Base-by-base conservation (phyloP, 129 eudicot species). In the Flaveria trinervia region DNA sequence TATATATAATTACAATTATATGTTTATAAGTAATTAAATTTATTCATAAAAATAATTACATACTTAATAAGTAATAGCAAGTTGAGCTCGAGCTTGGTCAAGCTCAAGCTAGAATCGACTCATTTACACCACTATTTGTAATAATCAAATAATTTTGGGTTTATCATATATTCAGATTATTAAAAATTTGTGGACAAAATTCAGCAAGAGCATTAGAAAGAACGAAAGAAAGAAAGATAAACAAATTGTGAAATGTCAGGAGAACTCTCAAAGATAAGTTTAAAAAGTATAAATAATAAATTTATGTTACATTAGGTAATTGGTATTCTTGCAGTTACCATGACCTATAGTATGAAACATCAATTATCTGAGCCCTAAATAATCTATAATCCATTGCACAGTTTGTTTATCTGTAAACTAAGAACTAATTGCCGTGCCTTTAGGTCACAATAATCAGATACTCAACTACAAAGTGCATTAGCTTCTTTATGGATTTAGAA, bases 401-500 rank as follows among this genome's bases (percentile, higher is more conserved):
- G 60, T 52, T 52, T 52, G 60, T 52, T 52, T 52, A 52, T 52
- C 60, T 3, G n/a, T 52, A n/a, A 52, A 52, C 23, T 52, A 52
- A 52, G 16, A 52, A 1, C 23, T 52, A n/a, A 52, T 52, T 52
- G 17, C 6, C 17, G 25, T 16, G 60, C n/a, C 60, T 52, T 52
- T 20, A n/a, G 9, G 3, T 52, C 65, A 57, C 15, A 10, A 55
- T 57, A 57, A 57, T 57, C 33, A 20, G 14, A 22, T 23, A 57
- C 30, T 8, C 15, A 57, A 57, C 22, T 57, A 6, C 25, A 54
- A 17, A 17, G 17, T 54, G 10, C 60, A 54, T n/a, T 54, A 36
- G 41, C 25, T 68, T 26, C 48, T 68, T 33, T 30, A 28, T 65
- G 33, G 7, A 77, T 52, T 65, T 16, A 22, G 18, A 77, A 68